Base-by-base conservation (phyloP, 805 yeast genomes). In the Ogataea methylovora region DNA sequence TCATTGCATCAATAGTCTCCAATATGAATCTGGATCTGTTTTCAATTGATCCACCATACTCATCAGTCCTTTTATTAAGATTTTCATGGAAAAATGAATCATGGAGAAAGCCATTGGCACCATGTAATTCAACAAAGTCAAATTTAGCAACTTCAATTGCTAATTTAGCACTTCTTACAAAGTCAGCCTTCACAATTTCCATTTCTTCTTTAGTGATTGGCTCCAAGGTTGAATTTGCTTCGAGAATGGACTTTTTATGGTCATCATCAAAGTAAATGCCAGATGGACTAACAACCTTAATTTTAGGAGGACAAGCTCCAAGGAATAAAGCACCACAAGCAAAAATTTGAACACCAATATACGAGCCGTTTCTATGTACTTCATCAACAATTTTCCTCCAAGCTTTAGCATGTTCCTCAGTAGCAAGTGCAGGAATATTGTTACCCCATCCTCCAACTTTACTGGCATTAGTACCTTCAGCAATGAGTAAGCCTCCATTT, bases 391-490 rank as follows among this genome's bases (percentile, higher is more conserved):
- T 60, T 33, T 58, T 54, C 40, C 60, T 60, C 80, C 81, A 74
- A 5, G 60, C 63, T n/a, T 45, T 46, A 15, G 62, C 58, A 43
- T 77, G 84, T 21, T 59, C 54, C 4, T 67, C 65, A 17, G 58
- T 64, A 56, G 62, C 67, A 32, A 76, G 63, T 44, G 75, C 76
- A 15, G 82, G 78, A 3, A 58, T 69, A 23, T 51, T 39, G 9
- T 49, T 52, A 38, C 59, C 63, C 17, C 70, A 60, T 30, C 78
- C 58, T 48, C 62, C 62, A 61, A 53, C 35, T 2, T 57, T 48
- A 11, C 73, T 56, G n/a, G 66, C 64, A 45, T 62, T 65, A 2
- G 79, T 67, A 11, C 76, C 85, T 50, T 80, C 87, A 9, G 79
- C 56, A 42, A 75, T 67, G 22, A 29, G 17, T 37, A 77, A 50